Evolutionary conservation across 2,329 filamentous ascomycete genomes (phyloP).

Genomic region (Simplicillium aogashimaense): DNA sequence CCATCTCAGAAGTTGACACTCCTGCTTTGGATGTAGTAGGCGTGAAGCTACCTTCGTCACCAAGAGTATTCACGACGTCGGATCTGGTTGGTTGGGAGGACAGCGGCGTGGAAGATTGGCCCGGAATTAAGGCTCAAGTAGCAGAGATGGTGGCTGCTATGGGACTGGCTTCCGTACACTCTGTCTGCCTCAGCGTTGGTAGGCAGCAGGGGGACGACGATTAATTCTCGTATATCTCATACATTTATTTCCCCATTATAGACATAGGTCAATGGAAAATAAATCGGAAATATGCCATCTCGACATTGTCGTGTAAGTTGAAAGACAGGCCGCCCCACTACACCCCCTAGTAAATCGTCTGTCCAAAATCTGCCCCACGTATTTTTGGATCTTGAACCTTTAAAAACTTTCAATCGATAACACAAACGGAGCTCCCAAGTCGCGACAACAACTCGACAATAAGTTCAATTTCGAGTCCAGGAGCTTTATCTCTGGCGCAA

Average conservation of each 20-base stretch:
- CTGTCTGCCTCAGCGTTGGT: conserved; percentile 50
- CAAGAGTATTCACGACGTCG: conserved; percentile 29
- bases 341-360: too few relatives aligned
- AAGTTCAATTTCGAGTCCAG: too few relatives aligned
- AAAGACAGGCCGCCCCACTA: too few relatives aligned
- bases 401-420: too few relatives aligned
- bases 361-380: too few relatives aligned
- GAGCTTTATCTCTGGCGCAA: conserved; percentile 3
- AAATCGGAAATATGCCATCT: too few relatives aligned
- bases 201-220: background rate
- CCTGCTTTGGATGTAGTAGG: conserved; percentile 51
- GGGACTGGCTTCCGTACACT: conserved; percentile 46
- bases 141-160: conserved; percentile 59
- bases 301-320: too few relatives aligned
- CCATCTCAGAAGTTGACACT: conserved; percentile 38
- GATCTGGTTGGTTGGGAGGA: conserved; percentile 52
- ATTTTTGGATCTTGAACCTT: too few relatives aligned
- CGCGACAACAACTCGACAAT: too few relatives aligned
- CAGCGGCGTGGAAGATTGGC: conserved; percentile 36
- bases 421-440: too few relatives aligned
- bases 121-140: conserved; percentile 49
- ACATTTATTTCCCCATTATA: too few relatives aligned
- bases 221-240: background rate
- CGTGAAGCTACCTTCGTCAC: conserved; percentile 33
- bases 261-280: too few relatives aligned